Conservation (phyloP, 2,329 filamentous ascomycete genomes). For the Penicillium expansum region DNA sequence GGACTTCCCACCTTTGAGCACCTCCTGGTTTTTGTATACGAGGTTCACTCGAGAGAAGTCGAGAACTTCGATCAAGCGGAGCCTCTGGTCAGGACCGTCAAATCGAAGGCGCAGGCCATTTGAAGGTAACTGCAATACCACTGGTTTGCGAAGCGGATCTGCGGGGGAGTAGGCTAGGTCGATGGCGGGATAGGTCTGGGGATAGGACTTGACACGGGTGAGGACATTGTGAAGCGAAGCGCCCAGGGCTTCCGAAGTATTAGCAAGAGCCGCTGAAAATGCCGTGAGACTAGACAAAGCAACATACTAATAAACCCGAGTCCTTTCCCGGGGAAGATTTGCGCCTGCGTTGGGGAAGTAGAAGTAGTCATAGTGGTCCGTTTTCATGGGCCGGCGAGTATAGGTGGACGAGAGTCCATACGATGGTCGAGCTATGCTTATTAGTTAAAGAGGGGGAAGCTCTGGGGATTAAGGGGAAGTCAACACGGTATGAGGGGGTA, state of each 20-base stretch:
- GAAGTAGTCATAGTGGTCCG: slow-evolving; percentile 36
- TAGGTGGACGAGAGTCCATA: neutral
- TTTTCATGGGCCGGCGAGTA: slow-evolving; percentile 6
- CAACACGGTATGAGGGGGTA: neutral
- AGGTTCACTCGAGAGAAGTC: slow-evolving; percentile 86
- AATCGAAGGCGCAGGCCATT: slow-evolving; percentile 91
- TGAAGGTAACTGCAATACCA: slow-evolving; percentile 71
- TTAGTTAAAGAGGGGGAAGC: neutral
- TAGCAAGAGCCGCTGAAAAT: slow-evolving; percentile 19
- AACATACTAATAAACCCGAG: slow-evolving; percentile 59
- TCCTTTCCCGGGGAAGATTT: slow-evolving; percentile 65
- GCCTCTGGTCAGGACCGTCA: slow-evolving; percentile 85
- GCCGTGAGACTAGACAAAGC: slow-evolving; percentile 11
- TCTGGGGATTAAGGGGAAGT: neutral
- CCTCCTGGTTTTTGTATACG: slow-evolving; percentile 75
- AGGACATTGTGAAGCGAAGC: slow-evolving; percentile 88
- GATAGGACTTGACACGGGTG: slow-evolving; percentile 82
- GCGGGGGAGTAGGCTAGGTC: slow-evolving; percentile 77
- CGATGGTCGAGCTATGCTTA: neutral
- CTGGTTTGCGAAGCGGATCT: slow-evolving; percentile 69
- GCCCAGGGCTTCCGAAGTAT: slow-evolving; percentile 65
- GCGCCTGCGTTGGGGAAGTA: slow-evolving; percentile 46
- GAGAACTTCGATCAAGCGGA: slow-evolving; percentile 84
- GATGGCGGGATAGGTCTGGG: slow-evolving; percentile 76
- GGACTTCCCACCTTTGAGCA: slow-evolving; percentile 59